Conservation (phyloP, 768 basidiomycete genomes). For the Pleurotus giganteus region DNA sequence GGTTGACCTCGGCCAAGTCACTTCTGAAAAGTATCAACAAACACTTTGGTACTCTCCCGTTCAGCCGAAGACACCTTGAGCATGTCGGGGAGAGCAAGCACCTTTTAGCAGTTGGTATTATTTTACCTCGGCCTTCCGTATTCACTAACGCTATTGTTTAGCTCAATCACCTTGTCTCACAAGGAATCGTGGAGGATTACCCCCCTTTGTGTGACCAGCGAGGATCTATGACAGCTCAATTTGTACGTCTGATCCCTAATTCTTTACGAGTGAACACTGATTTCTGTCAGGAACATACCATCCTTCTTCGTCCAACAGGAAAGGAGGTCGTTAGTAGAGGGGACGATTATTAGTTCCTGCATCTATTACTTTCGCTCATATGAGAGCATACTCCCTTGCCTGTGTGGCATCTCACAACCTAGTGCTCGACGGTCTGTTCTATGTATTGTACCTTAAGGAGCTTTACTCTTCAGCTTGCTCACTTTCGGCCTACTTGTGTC, state of each 20-base stretch:
- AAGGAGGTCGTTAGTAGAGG: constrained; percentile 86
- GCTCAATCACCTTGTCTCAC: constrained; percentile 87
- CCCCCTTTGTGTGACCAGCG: constrained; percentile 86
- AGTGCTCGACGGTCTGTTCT: no score
- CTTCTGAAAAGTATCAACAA: constrained; percentile 85
- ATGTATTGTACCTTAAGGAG: no score
- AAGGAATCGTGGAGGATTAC: constrained; percentile 89
- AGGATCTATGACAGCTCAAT: constrained; percentile 94
- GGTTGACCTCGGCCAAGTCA: constrained; percentile 81
- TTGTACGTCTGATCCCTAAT: constrained; percentile 43
- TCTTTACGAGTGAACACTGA: constrained; percentile 2
- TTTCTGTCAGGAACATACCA: constrained; percentile 72
- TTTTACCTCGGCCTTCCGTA: neutral
- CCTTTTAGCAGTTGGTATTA: constrained; percentile 72
- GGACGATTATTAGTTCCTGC: constrained; percentile 62
- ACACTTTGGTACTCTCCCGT: constrained; percentile 94
- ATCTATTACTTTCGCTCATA: constrained; percentile 11
- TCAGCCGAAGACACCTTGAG: constrained; percentile 94
- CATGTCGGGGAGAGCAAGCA: constrained; percentile 91
- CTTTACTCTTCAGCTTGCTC: no score
- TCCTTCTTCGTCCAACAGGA: constrained; percentile 77
- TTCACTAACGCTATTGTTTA: constrained; percentile 25
- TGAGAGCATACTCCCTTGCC: no score
- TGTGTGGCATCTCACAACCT: no score
- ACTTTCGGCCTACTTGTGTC: no score